Evolutionary conservation across 345 rosid genomes (phyloP).

Genomic region (Citrus hindsii): DNA sequence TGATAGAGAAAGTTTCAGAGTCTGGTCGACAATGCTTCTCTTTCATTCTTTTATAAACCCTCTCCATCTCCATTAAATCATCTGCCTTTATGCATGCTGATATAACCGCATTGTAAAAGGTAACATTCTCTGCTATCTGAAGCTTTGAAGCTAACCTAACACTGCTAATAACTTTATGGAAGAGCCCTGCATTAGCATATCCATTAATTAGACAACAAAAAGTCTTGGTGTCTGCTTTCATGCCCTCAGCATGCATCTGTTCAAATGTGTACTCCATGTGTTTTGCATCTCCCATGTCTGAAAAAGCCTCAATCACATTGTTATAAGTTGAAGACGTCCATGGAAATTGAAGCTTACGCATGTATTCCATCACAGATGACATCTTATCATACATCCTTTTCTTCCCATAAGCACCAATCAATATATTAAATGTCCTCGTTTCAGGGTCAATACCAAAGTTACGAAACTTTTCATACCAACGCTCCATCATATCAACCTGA

Average conservation of each 20-base stretch:
- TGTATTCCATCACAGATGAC: conserved; percentile 93
- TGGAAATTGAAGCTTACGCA: conserved; percentile 82
- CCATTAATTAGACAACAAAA: conserved; percentile 81
- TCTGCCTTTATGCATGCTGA: conserved; percentile 71
- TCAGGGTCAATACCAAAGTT: conserved; percentile 81
- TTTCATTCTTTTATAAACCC: conserved; percentile 76
- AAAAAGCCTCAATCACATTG: conserved; percentile 88
- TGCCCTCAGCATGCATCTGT: conserved; percentile 81
- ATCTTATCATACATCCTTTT: conserved; percentile 85
- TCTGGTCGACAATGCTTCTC: conserved; percentile 57
- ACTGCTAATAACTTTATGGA: conserved; percentile 69
- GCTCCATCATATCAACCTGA: conserved; percentile 79
- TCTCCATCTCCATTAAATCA: conserved; percentile 92
- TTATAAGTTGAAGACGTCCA: conserved; percentile 94
- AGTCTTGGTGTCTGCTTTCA: conserved; percentile 86
- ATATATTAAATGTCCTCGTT: conserved; percentile 76
- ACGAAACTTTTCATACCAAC: conserved; percentile 88
- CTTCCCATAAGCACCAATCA: conserved; percentile 90
- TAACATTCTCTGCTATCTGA: conserved; percentile 68
- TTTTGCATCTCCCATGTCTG: conserved; percentile 82
- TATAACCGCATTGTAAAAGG: conserved; percentile 68
- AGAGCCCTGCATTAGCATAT: conserved; percentile 76
- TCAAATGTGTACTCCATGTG: conserved; percentile 81
- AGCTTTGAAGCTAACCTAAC: conserved; percentile 71
- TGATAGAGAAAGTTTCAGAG: conserved; percentile 42